Evolutionary conservation across 2,329 filamentous ascomycete species (phyloP), one percentile per base, ranked within the genome.

Genomic region (Thyridium curvatum): DNA sequence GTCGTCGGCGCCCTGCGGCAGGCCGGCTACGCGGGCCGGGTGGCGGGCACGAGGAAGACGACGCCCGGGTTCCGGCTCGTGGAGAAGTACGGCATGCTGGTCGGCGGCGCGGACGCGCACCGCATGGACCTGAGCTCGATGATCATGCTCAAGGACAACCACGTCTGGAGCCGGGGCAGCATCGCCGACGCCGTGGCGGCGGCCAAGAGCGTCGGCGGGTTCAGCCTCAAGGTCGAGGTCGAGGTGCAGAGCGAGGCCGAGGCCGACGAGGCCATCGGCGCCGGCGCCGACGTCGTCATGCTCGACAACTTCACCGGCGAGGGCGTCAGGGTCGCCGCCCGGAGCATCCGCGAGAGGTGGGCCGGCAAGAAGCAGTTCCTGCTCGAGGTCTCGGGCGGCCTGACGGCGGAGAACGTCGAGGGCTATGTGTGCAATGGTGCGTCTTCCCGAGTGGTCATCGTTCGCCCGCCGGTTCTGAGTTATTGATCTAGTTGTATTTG

Each of bases 91-190:
- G 93, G 89, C 50, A 96, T 98, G 84, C 69, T 96, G 16, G 84
- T 94, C 13, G 93, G 91, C 41, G 93, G 93, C 10, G 90, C 88
- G 13, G 93, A 98, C 64, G 79, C 83, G 3, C 93, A 98, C 62
- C 74, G 93, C 26, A 87, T 95, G 65, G 93, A 98, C 60, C 71
- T 98, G 41, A 86, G 81, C 59, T 78, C 83, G 47, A 97, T 98
- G 93, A 90, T 90, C 41, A 98, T 98, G 93, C 74, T 98, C 48
- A 98, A 98, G 69, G 93, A 98, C 65, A 98, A 98, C 64, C 93
- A 98, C 64, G 84, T 98, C 41, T 96, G 91, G 84, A 88, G 87
- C 46, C 83, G 85, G 39, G 84, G 84, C 18, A 86, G 84, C 56
- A 97, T 98, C 60, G 81, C 84, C 2, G 79, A 85, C 16, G 93